phyloP scores from a whole-genome alignment of 2,329 filamentous ascomycete genomes.

The Aureobasidium sp. region DNA sequence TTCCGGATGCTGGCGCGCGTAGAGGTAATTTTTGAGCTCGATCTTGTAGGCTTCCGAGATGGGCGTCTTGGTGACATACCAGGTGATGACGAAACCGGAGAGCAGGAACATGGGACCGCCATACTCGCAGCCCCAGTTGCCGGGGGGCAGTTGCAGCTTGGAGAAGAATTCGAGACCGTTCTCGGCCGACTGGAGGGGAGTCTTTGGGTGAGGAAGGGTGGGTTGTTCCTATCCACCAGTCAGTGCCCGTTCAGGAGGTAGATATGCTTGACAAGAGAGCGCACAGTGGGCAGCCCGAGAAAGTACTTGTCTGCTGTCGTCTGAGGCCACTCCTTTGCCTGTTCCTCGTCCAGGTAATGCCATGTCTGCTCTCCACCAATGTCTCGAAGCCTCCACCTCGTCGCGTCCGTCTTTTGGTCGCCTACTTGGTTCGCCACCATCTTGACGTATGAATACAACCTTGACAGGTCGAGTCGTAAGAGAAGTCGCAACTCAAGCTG shows the following conservation, averaged over 20 bases:
- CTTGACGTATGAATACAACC: neutral
- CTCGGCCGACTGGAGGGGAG: constrained; percentile 64
- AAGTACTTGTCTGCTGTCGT: constrained; percentile 82
- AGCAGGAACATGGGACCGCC: constrained; percentile 95
- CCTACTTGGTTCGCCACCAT: neutral
- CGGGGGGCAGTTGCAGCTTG: constrained; percentile 75
- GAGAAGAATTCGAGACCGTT: constrained; percentile 88
- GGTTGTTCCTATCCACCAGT: constrained; percentile 58
- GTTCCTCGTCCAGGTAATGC: constrained; percentile 78
- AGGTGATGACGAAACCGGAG: constrained; percentile 74
- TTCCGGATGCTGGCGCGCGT: constrained; percentile 61
- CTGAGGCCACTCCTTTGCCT: constrained; percentile 72
- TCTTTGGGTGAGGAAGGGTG: constrained; percentile 59
- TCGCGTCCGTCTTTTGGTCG: constrained; percentile 56
- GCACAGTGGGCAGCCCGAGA: constrained; percentile 69
- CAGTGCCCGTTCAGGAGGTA: neutral
- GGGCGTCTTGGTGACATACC: constrained; percentile 82
- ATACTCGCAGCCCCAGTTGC: constrained; percentile 96
- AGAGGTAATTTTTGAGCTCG: constrained; percentile 89
- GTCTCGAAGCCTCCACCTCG: constrained; percentile 75
- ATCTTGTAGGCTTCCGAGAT: constrained; percentile 71
- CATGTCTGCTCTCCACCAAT: constrained; percentile 83
- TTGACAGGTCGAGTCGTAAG: neutral
- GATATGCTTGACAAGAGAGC: constrained; percentile 13
- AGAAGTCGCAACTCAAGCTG: neutral